A percentile compares a stretch with the other conserved stretches of the same genome.
These are phyloP conservation scores for Yamadazyma endophytica DNA, from an alignment of 805 yeast genomes.

Conservation along the genomic window DNA sequence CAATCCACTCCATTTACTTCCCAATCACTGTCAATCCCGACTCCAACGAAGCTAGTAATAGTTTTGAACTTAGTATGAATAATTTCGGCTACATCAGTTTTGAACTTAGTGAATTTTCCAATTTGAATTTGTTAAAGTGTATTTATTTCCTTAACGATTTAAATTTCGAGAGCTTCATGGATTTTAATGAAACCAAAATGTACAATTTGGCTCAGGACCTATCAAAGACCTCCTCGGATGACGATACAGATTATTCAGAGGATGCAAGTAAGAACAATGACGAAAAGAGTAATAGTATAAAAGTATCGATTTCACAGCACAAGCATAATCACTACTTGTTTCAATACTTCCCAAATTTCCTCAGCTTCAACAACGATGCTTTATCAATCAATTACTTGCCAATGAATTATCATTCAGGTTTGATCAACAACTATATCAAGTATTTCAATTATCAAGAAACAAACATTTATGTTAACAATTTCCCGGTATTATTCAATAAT, in stretches of 20 bases:
- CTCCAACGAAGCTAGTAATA: neutral
- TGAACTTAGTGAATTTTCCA: constrained; percentile 17
- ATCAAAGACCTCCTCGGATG: constrained; percentile 1
- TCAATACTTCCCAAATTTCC: constrained; percentile 9
- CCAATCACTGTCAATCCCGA: constrained; percentile 35
- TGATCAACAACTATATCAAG: constrained; percentile 16
- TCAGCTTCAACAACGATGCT: constrained; percentile 1
- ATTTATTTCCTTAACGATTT: constrained; percentile 46
- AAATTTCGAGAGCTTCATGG: constrained; percentile 44
- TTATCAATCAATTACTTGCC: constrained; percentile 1
- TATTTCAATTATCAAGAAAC: constrained; percentile 53
- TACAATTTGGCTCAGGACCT: constrained; percentile 2
- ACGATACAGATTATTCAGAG: constrained; percentile 11
- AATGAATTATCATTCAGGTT: constrained; percentile 5
- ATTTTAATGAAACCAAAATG: constrained; percentile 11
- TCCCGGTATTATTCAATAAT: constrained; percentile 55
- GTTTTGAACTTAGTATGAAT: constrained; percentile 1
- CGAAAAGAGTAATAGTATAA: constrained; percentile 8
- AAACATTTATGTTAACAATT: constrained; percentile 65
- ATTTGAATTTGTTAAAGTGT: constrained; percentile 46
- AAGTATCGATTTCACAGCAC: constrained; percentile 30
- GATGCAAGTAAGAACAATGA: neutral
- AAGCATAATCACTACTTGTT: constrained; percentile 30
- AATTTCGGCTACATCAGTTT: constrained; percentile 57
- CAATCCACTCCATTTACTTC: constrained; percentile 48